A percentile compares a stretch with the other conserved stretches of the same genome.
Conservation (phyloP, 2,329 filamentous ascomycete genomes). For the Rhinocladiella mackenziei region DNA sequence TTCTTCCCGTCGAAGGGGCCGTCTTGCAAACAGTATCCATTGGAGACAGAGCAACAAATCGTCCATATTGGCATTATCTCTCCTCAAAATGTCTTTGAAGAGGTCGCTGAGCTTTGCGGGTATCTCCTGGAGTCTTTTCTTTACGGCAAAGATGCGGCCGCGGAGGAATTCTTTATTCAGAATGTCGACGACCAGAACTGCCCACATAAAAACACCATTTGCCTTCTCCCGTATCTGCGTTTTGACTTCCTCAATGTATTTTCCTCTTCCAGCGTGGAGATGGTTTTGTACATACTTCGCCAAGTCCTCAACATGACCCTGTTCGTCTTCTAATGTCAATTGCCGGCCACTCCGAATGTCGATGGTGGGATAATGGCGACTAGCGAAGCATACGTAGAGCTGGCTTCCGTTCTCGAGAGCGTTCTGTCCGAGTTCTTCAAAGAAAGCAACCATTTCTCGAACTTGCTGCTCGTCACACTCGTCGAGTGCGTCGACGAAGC, state of each 20-base stretch:
- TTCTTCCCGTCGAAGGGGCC: slow-evolving; percentile 39
- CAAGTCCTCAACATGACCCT: slow-evolving; percentile 35
- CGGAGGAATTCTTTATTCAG: slow-evolving; percentile 42
- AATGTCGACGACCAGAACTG: slow-evolving; percentile 44
- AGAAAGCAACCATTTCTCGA: slow-evolving; percentile 37
- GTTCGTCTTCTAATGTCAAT: slow-evolving; percentile 36
- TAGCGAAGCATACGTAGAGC: slow-evolving; percentile 40
- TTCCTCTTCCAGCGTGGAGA: slow-evolving; percentile 30
- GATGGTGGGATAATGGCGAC: slow-evolving; percentile 45
- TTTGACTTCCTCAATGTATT: slow-evolving; percentile 30
- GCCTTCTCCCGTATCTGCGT: slow-evolving; percentile 37
- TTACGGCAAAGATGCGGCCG: slow-evolving; percentile 33
- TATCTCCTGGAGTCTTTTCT: slow-evolving; percentile 38
- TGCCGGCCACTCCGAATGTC: slow-evolving; percentile 32
- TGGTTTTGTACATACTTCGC: slow-evolving; percentile 34
- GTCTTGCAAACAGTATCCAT: slow-evolving; percentile 23
- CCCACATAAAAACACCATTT: slow-evolving; percentile 47
- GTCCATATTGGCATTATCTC: slow-evolving; percentile 44
- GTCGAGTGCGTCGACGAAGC: slow-evolving; percentile 47
- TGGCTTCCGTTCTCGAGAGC: slow-evolving; percentile 10
- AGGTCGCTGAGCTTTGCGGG: slow-evolving; percentile 44
- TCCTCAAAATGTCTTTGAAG: slow-evolving; percentile 50
- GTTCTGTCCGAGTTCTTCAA: slow-evolving; percentile 34
- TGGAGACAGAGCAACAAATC: slow-evolving; percentile 37
- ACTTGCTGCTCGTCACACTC: slow-evolving; percentile 42